A percentile compares a stretch with the other conserved stretches of the same genome.
These are phyloP conservation scores for Parasarocladium wereldwijsianum DNA, from an alignment of 2,329 filamentous ascomycete genomes.

Conservation along the genomic window DNA sequence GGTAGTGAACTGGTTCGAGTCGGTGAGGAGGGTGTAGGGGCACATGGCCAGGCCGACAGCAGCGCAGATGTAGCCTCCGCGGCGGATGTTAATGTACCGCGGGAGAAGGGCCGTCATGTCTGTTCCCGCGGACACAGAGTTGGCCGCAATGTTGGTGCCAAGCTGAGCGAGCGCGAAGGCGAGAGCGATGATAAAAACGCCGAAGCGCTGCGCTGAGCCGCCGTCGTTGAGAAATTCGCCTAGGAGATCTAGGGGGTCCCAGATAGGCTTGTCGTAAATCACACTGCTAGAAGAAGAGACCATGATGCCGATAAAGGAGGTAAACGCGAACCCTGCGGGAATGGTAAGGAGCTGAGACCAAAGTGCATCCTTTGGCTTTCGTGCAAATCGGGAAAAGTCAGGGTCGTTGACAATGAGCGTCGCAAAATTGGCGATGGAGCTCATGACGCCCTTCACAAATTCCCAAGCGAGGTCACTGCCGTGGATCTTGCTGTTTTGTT, in stretches of 20 bases:
- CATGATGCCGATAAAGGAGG: slow-evolving; percentile 72
- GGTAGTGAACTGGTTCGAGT: slow-evolving; percentile 72
- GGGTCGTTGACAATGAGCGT: slow-evolving; percentile 73
- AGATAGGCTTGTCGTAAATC: slow-evolving; percentile 53
- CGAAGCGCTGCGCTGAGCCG: slow-evolving; percentile 53
- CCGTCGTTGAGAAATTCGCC: slow-evolving; percentile 55
- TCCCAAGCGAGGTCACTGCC: slow-evolving; percentile 67
- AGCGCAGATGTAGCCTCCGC: slow-evolving; percentile 77
- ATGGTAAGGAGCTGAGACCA: slow-evolving; percentile 71
- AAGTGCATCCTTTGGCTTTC: slow-evolving; percentile 59
- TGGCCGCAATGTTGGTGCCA: slow-evolving; percentile 78
- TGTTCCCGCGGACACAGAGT: slow-evolving; percentile 70
- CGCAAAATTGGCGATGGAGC: slow-evolving; percentile 78
- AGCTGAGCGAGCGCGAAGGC: slow-evolving; percentile 69
- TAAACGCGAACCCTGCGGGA: slow-evolving; percentile 57
- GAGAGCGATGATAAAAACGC: slow-evolving; percentile 57
- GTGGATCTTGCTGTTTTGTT: slow-evolving; percentile 44
- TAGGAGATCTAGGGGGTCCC: slow-evolving; percentile 58
- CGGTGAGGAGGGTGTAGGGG: slow-evolving; percentile 65
- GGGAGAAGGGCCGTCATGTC: slow-evolving; percentile 72
- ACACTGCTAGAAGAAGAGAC: slow-evolving; percentile 59
- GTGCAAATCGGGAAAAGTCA: slow-evolving; percentile 74
- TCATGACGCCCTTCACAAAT: slow-evolving; percentile 77
- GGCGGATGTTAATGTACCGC: slow-evolving; percentile 69
- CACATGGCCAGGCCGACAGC: slow-evolving; percentile 70